A percentile compares a stretch with the other conserved stretches of the same genome.
phyloP scores from a whole-genome alignment of 1,139 yeast species.

The Suhomyces chickasaworum region DNA sequence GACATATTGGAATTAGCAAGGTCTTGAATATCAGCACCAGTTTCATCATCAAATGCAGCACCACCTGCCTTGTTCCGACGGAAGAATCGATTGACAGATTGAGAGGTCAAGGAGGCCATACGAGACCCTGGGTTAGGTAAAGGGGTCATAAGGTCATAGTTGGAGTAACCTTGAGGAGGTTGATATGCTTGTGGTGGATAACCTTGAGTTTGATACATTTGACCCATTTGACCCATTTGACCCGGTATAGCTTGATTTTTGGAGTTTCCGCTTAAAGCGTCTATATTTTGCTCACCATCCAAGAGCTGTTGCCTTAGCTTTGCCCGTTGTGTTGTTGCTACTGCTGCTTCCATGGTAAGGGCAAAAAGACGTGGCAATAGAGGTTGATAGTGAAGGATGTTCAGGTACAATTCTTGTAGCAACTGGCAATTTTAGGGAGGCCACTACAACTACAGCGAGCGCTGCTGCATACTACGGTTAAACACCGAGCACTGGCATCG shows the following conservation, averaged over 20 bases:
- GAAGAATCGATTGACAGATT: constrained; percentile 45
- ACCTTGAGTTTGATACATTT: not conserved
- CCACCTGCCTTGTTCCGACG: constrained; percentile 40
- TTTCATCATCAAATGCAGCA: constrained; percentile 53
- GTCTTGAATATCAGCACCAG: constrained; percentile 49
- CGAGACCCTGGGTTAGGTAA: constrained; percentile 26
- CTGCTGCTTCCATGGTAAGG: constrained; percentile 23
- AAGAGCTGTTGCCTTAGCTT: constrained; percentile 39
- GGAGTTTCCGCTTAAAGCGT: constrained; percentile 22
- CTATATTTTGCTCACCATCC: constrained; percentile 33
- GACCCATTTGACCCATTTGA: too few relatives aligned
- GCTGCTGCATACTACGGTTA: not conserved
- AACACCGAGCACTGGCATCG: not conserved
- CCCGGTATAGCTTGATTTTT: too few relatives aligned
- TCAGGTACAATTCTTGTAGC: constrained; percentile 2
- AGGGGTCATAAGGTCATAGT: constrained; percentile 27
- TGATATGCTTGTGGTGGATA: not conserved
- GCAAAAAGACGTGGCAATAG: too few relatives aligned
- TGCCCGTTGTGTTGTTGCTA: constrained; percentile 23
- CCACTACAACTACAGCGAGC: constrained; percentile 4
- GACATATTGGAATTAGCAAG: constrained; percentile 49
- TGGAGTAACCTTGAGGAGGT: constrained; percentile 15
- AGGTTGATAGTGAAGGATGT: not conserved
- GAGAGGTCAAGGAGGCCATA: constrained; percentile 48
- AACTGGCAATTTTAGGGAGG: constrained; percentile 6